Evolutionary conservation across 208 protist species (phyloP).

Genomic region (Crithidia expoeki): DNA sequence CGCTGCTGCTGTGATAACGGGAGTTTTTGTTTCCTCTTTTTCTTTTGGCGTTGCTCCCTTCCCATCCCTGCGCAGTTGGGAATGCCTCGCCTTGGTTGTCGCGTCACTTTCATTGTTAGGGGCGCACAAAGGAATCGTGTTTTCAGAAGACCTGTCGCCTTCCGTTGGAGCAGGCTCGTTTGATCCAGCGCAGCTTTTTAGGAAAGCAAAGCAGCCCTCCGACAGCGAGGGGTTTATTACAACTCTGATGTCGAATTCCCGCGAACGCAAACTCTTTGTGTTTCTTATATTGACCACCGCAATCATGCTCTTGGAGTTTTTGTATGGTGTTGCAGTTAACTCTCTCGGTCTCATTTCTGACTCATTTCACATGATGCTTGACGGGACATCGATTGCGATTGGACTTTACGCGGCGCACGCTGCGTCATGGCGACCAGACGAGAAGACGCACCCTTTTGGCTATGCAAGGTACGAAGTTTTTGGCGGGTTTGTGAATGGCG

Average conservation of each 20-base stretch:
- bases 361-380: constrained; percentile 98
- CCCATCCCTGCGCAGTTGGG: constrained; percentile 7
- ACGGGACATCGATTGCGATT: constrained; percentile 94
- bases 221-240: constrained; percentile 7
- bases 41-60: constrained; percentile 7
- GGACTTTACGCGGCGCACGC: constrained; percentile 93
- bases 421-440: constrained; percentile 86
- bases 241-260: constrained; percentile 24
- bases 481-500: constrained; percentile 87
- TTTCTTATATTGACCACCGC: constrained; percentile 75
- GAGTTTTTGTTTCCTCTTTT: constrained; percentile 2
- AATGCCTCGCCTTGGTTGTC: constrained; percentile 7
- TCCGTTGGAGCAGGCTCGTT: not conserved
- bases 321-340: constrained; percentile 77
- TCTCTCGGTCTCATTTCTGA: constrained; percentile 95
- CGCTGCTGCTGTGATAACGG: not conserved
- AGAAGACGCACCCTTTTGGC: constrained; percentile 84
- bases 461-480: constrained; percentile 86
- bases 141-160: not conserved
- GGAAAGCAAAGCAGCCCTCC: constrained; percentile 8
- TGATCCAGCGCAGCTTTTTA: constrained; percentile 25
- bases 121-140: constrained; percentile 15
- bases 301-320: constrained; percentile 86
- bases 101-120: not conserved
- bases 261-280: constrained; percentile 61